Evolutionary conservation across 2,329 filamentous ascomycete genomes (phyloP), one percentile per base, ranked within the genome.

Genomic region (Sphaerostilbella broomeana): DNA sequence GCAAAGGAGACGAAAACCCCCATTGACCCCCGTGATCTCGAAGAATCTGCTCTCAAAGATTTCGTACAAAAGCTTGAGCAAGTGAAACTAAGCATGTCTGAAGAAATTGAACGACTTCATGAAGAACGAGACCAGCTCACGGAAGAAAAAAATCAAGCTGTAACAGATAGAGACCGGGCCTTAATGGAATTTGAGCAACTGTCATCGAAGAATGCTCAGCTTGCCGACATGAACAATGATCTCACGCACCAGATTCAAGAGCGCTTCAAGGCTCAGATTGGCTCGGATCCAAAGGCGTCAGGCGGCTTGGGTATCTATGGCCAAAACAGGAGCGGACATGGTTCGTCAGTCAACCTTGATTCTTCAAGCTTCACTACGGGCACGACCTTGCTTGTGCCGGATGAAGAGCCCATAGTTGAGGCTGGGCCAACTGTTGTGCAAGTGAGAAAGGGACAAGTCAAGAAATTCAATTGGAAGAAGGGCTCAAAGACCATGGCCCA

Each of bases 381-480:
- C 7, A 65, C 75, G 3, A 81, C 80, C 0, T 58, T 80, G 51
- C 68, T 82, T 36, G 69, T 73, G 16, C 69, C 74, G 8, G 77
- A 80, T 13, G 83, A 85, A 31, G 87, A 92, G 27, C 72, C 70
- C 0, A 70, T 78, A 40, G 61, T 79, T n/a, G 75, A 79, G 47
- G 72, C 79, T 19, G 84, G 86, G 2, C 89, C 92, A n/a, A 92
- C 94, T 45, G 85, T 97, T 22, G 85, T 97, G 45, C 94, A 92
- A 53, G 94, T 97, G 47, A 81, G 88, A 53, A 97, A 95, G 66
- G 88, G 85, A 20, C 88, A 95, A 58, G 80, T 84, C 38, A 94
- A 88, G 68, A 97, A 95, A 61, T 95, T 95, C 66, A 95, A 95
- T 66, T 97, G 92, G 89, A 95, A 95, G 73, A 95, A 94, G 69